Conservation (phyloP, 441 rosid genomes). For the Macaranga tanarius region DNA sequence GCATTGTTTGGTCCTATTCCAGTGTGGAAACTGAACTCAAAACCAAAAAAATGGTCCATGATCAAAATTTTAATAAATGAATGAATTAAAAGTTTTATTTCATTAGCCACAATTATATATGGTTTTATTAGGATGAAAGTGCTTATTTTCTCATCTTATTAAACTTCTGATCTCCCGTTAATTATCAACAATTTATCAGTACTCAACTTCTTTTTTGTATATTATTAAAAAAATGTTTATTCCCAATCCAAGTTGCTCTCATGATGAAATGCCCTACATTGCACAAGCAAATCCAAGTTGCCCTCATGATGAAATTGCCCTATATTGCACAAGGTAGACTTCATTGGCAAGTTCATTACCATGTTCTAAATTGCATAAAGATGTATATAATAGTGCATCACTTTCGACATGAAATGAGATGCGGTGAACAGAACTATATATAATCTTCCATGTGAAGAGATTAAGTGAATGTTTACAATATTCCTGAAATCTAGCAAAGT, state of each 20-base stretch:
- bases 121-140: too few species aligned
- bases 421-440: background rate
- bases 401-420: background rate
- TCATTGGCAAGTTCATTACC: background rate
- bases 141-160: too few species aligned
- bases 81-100: too few species aligned
- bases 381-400: background rate
- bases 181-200: too few species aligned
- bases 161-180: too few species aligned
- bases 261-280: background rate
- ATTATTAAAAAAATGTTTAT: too few species aligned
- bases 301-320: background rate
- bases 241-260: too few species aligned
- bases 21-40: background rate
- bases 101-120: too few species aligned
- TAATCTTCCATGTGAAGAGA: background rate
- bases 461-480: background rate
- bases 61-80: too few species aligned
- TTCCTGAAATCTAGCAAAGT: background rate
- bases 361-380: background rate
- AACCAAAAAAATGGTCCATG: too few species aligned
- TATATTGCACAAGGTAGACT: background rate
- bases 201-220: too few species aligned
- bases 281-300: background rate
- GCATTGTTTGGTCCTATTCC: too few species aligned